phyloP scores from a whole-genome alignment of 2,329 filamentous ascomycete species.

The Sodiomyces alkalinus region DNA sequence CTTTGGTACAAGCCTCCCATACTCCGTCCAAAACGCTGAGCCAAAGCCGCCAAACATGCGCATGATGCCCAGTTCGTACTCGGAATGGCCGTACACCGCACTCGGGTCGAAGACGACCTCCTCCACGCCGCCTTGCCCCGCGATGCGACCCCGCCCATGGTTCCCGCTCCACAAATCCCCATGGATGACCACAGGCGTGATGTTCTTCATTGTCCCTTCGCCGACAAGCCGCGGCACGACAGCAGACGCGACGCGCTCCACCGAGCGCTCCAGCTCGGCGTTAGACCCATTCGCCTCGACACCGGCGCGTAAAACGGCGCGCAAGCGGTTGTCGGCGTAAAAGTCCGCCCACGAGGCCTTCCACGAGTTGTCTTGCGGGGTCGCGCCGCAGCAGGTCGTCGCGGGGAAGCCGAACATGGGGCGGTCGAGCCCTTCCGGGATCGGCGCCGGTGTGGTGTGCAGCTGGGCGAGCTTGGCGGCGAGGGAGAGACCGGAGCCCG shows the following conservation, averaged over 20 bases:
- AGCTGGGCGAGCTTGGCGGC: conserved; percentile 65
- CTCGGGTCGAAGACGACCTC: conserved; percentile 75
- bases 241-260: conserved; percentile 44
- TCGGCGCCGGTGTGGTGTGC: conserved; percentile 60
- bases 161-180: conserved; percentile 94
- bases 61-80: conserved; percentile 92
- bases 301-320: conserved; percentile 44
- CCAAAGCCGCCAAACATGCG: conserved; percentile 89
- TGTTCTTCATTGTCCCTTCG: conserved; percentile 45
- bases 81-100: conserved; percentile 69
- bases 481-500: conserved; percentile 39
- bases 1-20: conserved; percentile 59
- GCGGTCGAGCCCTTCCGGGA: conserved; percentile 38
- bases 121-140: conserved; percentile 34
- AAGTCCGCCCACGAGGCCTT: conserved; percentile 68
- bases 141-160: conserved; percentile 50
- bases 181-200: conserved; percentile 71
- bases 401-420: conserved; percentile 73
- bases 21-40: conserved; percentile 56
- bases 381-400: conserved; percentile 75
- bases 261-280: conserved; percentile 40
- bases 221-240: conserved; percentile 69
- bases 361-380: conserved; percentile 65
- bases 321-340: conserved; percentile 61
- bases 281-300: conserved; percentile 50